Evolutionary conservation across 2,329 filamentous ascomycete genomes (phyloP).

Genomic region (Emmonsiellopsis sp.): DNA sequence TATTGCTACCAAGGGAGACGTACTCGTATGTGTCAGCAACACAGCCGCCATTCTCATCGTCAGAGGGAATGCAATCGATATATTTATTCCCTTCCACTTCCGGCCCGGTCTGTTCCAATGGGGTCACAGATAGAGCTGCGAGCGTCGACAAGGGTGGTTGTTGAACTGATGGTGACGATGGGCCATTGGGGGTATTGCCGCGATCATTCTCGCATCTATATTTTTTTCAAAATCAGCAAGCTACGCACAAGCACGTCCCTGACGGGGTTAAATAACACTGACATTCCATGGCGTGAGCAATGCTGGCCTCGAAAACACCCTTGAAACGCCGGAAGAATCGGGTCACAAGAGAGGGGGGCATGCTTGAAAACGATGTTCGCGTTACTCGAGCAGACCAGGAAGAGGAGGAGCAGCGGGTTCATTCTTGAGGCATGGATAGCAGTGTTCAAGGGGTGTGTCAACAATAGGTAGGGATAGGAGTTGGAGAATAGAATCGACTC

Average conservation of each 20-base stretch:
- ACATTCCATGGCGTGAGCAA: constrained; percentile 8
- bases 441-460: background rate
- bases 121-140: background rate
- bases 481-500: too few relatives aligned
- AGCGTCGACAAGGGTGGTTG: background rate
- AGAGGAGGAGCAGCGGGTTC: constrained; percentile 3
- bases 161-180: background rate
- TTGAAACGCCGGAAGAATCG: constrained; percentile 6
- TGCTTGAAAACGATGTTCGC: constrained; percentile 5
- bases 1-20: too few relatives aligned
- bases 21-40: too few relatives aligned
- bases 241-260: background rate
- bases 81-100: background rate
- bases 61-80: too few relatives aligned
- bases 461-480: too few relatives aligned
- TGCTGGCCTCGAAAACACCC: constrained; percentile 10
- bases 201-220: constrained; percentile 2
- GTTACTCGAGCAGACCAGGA: background rate
- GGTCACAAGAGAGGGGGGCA: constrained; percentile 6
- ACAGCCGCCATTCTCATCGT: too few relatives aligned
- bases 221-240: background rate
- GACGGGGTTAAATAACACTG: background rate
- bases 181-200: background rate
- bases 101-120: background rate
- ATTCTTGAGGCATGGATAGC: constrained; percentile 8